A percentile compares a stretch with the other conserved stretches of the same genome.
Conservation (phyloP, 2,329 filamentous ascomycete genomes). For the Exophiala oligosperma region DNA sequence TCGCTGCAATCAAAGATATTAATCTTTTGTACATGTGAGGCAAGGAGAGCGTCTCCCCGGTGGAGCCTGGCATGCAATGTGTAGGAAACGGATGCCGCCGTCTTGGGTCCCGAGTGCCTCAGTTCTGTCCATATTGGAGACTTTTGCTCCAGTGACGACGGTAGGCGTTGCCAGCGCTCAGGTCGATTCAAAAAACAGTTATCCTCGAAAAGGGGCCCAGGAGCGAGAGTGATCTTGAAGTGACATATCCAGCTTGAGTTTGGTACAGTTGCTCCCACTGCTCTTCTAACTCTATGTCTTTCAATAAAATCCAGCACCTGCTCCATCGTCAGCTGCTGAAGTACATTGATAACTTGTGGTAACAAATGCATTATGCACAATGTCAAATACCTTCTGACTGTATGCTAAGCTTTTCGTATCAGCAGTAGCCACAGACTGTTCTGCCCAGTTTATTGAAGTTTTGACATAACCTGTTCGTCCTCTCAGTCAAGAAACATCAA, state of each 20-base stretch:
- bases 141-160: neutral
- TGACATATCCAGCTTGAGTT: neutral
- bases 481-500: neutral
- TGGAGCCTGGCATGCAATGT: neutral
- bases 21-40: conserved; percentile 1
- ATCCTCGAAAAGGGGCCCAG: too few species aligned
- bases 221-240: neutral
- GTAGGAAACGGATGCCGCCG: conserved; percentile 1
- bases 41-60: neutral
- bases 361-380: neutral
- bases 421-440: neutral
- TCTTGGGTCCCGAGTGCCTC: neutral
- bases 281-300: neutral
- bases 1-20: conserved; percentile 4
- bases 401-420: neutral
- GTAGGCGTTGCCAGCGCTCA: neutral
- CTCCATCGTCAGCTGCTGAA: neutral
- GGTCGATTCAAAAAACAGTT: neutral
- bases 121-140: neutral
- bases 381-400: neutral
- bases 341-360: neutral
- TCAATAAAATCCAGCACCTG: neutral
- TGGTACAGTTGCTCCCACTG: neutral
- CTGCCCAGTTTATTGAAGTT: conserved; percentile 1
- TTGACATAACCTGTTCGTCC: neutral